phyloP scores from a whole-genome alignment of 768 basidiomycete genomes.

The Tricholomella constricta region DNA sequence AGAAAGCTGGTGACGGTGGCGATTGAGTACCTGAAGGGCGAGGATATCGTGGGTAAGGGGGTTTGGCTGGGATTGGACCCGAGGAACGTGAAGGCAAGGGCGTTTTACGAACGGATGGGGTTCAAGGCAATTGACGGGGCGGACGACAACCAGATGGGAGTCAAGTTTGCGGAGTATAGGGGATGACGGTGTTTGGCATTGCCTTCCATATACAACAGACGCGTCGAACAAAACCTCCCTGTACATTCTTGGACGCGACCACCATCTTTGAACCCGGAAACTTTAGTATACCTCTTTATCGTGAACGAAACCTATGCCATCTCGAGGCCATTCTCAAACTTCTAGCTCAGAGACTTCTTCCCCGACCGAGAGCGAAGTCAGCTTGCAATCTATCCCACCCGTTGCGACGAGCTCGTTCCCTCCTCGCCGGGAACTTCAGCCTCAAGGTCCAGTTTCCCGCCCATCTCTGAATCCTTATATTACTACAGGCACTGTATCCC shows the following conservation, averaged over 20 bases:
- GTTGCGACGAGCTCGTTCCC: conserved; percentile 1
- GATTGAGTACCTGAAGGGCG: conserved; percentile 52
- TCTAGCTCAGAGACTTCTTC: conserved; percentile 1
- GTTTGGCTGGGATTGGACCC: conserved; percentile 74
- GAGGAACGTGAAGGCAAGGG: conserved; percentile 57
- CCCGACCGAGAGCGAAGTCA: not conserved
- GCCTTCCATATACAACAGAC: conserved; percentile 8
- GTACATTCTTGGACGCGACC: no score
- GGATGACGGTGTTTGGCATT: conserved; percentile 10
- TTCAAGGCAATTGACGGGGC: conserved; percentile 60
- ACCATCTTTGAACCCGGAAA: not conserved
- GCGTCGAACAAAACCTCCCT: conserved; percentile 3
- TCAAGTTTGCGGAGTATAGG: conserved; percentile 47
- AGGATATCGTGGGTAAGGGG: conserved; percentile 41
- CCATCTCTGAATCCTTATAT: conserved; percentile 6
- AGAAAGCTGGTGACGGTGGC: conserved; percentile 57
- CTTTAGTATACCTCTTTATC: not conserved
- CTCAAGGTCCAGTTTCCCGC: conserved; percentile 1
- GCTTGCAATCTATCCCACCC: not conserved
- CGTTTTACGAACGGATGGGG: conserved; percentile 64
- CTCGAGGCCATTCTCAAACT: conserved; percentile 2
- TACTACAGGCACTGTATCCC: conserved; percentile 2
- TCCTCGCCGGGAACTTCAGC: conserved; percentile 1
- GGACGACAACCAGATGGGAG: conserved; percentile 51
- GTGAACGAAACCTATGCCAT: conserved; percentile 4